These are phyloP conservation scores for Orbilia brochopaga DNA, from an alignment of 2,329 filamentous ascomycete species.

Conservation along the genomic window DNA sequence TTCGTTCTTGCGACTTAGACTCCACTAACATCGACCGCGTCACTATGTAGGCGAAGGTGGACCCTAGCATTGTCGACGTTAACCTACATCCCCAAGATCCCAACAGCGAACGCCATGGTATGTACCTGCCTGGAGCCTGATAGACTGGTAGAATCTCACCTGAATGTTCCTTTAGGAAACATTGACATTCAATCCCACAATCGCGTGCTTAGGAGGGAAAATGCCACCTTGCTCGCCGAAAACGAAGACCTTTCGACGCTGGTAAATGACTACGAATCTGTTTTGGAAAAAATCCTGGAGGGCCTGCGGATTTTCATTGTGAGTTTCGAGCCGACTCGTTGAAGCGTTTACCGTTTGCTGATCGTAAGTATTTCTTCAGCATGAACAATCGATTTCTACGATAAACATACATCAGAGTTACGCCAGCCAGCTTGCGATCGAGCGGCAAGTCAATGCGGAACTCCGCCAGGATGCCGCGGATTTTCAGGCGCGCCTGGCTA, in stretches of 20 bases:
- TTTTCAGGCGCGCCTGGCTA: slow-evolving; percentile 52
- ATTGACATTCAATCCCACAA: slow-evolving; percentile 51
- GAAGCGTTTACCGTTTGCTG: not conserved
- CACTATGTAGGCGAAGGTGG: slow-evolving; percentile 11
- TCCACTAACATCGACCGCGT: not conserved
- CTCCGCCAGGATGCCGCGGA: slow-evolving; percentile 55
- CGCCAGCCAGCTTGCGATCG: slow-evolving; percentile 53
- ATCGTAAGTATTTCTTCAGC: slow-evolving; percentile 32
- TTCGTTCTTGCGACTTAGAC: not conserved
- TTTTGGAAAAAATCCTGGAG: slow-evolving; percentile 55
- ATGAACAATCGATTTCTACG: slow-evolving; percentile 55
- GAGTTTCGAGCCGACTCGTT: slow-evolving; percentile 7
- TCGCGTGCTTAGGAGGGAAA: slow-evolving; percentile 52
- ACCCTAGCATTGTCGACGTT: not conserved
- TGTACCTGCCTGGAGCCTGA: not conserved
- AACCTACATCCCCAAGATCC: not conserved
- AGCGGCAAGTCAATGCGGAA: slow-evolving; percentile 53
- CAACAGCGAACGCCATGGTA: slow-evolving; percentile 13
- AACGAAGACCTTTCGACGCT: slow-evolving; percentile 54
- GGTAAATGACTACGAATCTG: slow-evolving; percentile 54
- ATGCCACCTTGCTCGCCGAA: slow-evolving; percentile 52
- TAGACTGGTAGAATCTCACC: not conserved
- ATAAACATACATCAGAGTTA: slow-evolving; percentile 56
- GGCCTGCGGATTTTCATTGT: slow-evolving; percentile 54
- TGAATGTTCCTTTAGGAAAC: not conserved